Conservation (phyloP, 495 filamentous ascomycete genomes). For the Lichenothelia convexa region DNA sequence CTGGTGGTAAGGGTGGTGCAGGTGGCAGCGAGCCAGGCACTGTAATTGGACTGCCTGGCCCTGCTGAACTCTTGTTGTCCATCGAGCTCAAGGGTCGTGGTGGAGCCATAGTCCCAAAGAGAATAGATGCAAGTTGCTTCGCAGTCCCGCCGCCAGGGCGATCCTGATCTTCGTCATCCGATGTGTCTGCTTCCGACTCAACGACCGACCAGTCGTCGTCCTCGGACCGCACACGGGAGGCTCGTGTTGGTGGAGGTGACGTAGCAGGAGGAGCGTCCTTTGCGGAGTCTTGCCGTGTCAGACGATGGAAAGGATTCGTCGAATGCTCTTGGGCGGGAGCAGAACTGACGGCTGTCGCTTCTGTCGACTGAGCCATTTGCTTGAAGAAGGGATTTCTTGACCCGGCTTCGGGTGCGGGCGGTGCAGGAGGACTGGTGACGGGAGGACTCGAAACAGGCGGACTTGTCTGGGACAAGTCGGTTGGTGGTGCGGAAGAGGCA, state of each 20-base stretch:
- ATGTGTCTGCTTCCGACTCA: conserved; percentile 35
- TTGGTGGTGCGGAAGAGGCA: conserved; percentile 8
- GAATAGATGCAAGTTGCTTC: conserved; percentile 71
- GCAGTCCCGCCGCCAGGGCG: conserved; percentile 62
- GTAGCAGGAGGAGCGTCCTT: conserved; percentile 15
- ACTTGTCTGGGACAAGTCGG: too few species aligned
- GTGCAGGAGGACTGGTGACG: conserved; percentile 14
- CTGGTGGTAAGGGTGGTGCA: conserved; percentile 6
- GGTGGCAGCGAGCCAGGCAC: conserved; percentile 14
- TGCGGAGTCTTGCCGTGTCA: conserved; percentile 39
- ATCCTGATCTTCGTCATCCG: conserved; percentile 49
- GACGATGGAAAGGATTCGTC: conserved; percentile 91
- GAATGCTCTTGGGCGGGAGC: conserved; percentile 31
- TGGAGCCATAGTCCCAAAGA: conserved; percentile 95
- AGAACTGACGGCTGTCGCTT: conserved; percentile 19
- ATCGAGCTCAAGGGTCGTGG: conserved; percentile 73
- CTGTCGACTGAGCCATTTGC: conserved; percentile 35
- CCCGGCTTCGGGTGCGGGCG: conserved; percentile 27
- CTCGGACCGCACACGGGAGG: conserved; percentile 42
- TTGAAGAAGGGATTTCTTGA: conserved; percentile 48
- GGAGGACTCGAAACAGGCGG: conserved; percentile 10
- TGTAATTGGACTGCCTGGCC: background rate
- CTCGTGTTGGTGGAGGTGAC: conserved; percentile 23
- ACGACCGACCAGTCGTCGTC: conserved; percentile 82
- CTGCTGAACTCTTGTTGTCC: conserved; percentile 36